A percentile compares a stretch with the other conserved stretches of the same genome.
Evolutionary conservation across 305 asterid genomes (phyloP).

Genomic region (Lippia alba): DNA sequence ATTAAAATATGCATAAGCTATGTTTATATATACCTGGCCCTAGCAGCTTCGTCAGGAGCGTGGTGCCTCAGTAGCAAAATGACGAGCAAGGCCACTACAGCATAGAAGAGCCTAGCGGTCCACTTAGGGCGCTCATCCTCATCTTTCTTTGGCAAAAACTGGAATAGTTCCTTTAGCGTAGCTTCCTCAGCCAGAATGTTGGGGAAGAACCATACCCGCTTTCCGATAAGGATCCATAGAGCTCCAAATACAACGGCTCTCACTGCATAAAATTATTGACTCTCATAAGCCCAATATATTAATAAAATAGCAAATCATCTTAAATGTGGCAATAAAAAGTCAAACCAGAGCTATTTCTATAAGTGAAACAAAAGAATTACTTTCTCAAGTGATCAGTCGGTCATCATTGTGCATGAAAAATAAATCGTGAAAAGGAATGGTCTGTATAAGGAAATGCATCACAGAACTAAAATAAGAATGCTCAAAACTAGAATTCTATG

Average conservation of each 20-base stretch:
- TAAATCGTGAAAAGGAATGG: not conserved
- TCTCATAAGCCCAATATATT: constrained; percentile 26
- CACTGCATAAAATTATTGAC: constrained; percentile 46
- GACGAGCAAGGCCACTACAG: constrained; percentile 56
- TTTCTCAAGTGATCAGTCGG: not conserved
- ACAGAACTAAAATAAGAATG: too few relatives aligned
- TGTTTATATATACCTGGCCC: constrained; percentile 59
- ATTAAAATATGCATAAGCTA: too few relatives aligned
- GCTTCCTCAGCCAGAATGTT: constrained; percentile 88
- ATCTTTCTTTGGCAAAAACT: constrained; percentile 79
- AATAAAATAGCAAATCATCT: constrained; percentile 12
- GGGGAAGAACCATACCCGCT: constrained; percentile 81
- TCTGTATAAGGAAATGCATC: not conserved
- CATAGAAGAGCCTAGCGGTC: constrained; percentile 74
- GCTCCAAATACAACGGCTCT: constrained; percentile 70
- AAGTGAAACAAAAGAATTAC: not conserved
- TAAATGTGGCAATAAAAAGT: not conserved
- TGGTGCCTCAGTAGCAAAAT: constrained; percentile 71
- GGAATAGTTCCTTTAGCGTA: constrained; percentile 74
- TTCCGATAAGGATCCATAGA: constrained; percentile 65
- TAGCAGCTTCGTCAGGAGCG: constrained; percentile 89
- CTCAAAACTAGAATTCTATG: not conserved
- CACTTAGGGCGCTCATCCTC: constrained; percentile 75
- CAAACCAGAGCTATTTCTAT: not conserved
- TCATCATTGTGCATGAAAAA: not conserved